Percentiles rank a stretch among this genome's conserved stretches.
These are phyloP conservation scores for Gelatoporia subvermispora DNA, from an alignment of 768 basidiomycete genomes.

Conservation along the genomic window DNA sequence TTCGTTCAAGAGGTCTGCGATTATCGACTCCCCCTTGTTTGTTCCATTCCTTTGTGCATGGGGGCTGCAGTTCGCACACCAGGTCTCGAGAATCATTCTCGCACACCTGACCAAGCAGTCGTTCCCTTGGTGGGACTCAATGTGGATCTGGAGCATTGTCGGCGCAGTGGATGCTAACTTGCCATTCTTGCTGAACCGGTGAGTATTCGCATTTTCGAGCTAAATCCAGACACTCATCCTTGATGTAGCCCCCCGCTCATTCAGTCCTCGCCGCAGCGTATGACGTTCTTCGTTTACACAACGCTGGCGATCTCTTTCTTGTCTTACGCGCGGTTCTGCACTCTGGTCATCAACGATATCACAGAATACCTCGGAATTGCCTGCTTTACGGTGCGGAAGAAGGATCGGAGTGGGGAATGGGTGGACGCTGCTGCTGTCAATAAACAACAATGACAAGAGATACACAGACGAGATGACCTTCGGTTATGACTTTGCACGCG, in stretches of 20 bases:
- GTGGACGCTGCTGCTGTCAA: conserved; percentile 24
- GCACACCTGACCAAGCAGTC: conserved; percentile 82
- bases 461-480: not conserved
- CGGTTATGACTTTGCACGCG: not conserved
- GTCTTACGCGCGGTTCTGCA: conserved; percentile 73
- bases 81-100: conserved; percentile 89
- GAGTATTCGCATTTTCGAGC: conserved; percentile 20
- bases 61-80: conserved; percentile 88
- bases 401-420: conserved; percentile 69
- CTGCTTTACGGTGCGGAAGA: conserved; percentile 89
- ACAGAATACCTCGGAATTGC: conserved; percentile 91
- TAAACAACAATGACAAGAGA: conserved; percentile 9
- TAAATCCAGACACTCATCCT: not conserved
- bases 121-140: conserved; percentile 84
- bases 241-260: conserved; percentile 58
- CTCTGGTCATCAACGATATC: conserved; percentile 81
- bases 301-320: conserved; percentile 65
- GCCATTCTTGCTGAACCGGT: conserved; percentile 63
- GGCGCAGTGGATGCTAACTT: conserved; percentile 83
- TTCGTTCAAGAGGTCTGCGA: conserved; percentile 49
- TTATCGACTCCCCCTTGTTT: conserved; percentile 73
- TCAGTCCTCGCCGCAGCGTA: conserved; percentile 58
- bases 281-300: conserved; percentile 66
- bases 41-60: conserved; percentile 88
- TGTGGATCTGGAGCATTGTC: conserved; percentile 79